phyloP scores from a whole-genome alignment of 345 rosid species.

The Brassica nigra region DNA sequence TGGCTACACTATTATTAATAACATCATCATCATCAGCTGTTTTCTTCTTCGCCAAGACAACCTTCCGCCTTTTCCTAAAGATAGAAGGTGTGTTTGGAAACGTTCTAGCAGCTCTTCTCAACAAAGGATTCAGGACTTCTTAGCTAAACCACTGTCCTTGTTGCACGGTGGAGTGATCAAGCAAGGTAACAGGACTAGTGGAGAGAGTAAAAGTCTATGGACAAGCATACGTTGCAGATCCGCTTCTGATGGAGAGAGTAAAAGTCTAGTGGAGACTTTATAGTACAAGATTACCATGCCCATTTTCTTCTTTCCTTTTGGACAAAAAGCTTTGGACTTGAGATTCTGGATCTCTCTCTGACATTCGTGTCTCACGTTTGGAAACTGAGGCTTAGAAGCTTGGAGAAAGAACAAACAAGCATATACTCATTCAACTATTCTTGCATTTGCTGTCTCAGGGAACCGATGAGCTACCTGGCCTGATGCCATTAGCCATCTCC shows the following conservation, averaged over 20 bases:
- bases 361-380: conserved; percentile 33
- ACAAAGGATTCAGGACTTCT: conserved; percentile 75
- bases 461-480: conserved; percentile 56
- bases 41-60: conserved; percentile 33
- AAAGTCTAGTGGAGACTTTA: conserved; percentile 53
- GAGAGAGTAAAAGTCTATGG: too few species aligned
- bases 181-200: conserved; percentile 48
- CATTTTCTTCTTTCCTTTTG: conserved; percentile 40
- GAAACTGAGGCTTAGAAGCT: conserved; percentile 40
- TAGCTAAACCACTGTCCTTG: conserved; percentile 47
- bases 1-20: conserved; percentile 18
- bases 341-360: conserved; percentile 15
- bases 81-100: conserved; percentile 91
- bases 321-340: conserved; percentile 34
- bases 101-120: conserved; percentile 77
- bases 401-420: conserved; percentile 47
- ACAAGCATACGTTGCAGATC: conserved; percentile 43
- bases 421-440: conserved; percentile 41
- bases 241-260: conserved; percentile 42
- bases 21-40: conserved; percentile 29
- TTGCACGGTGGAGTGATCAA: conserved; percentile 80
- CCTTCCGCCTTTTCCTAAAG: conserved; percentile 65
- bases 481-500: conserved; percentile 78
- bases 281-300: conserved; percentile 58
- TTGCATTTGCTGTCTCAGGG: conserved; percentile 57